phyloP scores from a whole-genome alignment of 2,329 filamentous ascomycete species.

The Colletotrichum phormii region DNA sequence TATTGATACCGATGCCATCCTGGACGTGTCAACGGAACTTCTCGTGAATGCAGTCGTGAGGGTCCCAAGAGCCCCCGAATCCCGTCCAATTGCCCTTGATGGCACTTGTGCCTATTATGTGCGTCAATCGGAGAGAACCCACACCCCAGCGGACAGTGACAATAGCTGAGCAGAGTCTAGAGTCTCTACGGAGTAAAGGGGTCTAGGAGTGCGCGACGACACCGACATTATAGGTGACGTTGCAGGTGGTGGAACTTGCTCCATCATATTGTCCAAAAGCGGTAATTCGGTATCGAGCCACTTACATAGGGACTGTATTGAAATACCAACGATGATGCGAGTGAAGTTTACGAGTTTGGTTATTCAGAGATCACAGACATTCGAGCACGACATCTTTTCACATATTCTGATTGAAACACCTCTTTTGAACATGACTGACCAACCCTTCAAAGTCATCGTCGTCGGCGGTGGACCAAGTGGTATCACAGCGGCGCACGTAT shows the following conservation, averaged over 20 bases:
- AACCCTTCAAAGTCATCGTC: slow-evolving; percentile 44
- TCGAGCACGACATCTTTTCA: background rate
- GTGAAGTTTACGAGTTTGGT: background rate
- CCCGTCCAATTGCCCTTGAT: background rate
- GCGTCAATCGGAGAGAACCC: background rate
- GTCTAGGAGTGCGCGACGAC: background rate
- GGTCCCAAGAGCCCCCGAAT: background rate
- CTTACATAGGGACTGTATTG: background rate
- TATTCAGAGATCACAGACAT: background rate
- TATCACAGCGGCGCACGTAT: slow-evolving; percentile 44
- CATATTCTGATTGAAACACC: background rate
- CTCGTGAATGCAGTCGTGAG: background rate
- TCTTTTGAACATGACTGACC: slow-evolving; percentile 42
- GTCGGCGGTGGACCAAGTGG: slow-evolving; percentile 48
- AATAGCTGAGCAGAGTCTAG: background rate
- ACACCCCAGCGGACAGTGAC: background rate
- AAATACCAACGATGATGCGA: background rate
- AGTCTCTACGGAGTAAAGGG: background rate
- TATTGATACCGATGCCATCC: background rate
- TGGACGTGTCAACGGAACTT: background rate
- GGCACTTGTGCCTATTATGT: background rate
- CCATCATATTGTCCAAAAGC: background rate
- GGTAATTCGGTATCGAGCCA: background rate
- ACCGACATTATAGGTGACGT: background rate
- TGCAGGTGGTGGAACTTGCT: background rate